phyloP scores from a whole-genome alignment of 139 green algal species.

The Asterochloris sp. region DNA sequence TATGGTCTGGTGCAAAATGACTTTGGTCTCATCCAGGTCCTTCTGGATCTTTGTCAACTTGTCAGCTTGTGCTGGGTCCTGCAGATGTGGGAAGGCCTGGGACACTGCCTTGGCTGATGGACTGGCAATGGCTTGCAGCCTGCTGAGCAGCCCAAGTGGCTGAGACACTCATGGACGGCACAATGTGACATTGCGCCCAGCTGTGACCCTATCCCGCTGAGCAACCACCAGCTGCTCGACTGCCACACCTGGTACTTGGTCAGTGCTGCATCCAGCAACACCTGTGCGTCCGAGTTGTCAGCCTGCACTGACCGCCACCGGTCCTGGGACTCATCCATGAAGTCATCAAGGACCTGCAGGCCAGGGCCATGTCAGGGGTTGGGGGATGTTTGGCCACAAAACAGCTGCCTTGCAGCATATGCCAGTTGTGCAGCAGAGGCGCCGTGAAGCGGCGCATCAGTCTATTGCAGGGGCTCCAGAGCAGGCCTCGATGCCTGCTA shows the following conservation, averaged over 20 bases:
- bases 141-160: background rate
- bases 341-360: constrained; percentile 61
- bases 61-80: constrained; percentile 91
- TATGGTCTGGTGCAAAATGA: constrained; percentile 97
- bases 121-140: background rate
- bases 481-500: too few species aligned
- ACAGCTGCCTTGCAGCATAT: too few species aligned
- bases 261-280: constrained; percentile 74
- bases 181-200: background rate
- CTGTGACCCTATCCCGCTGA: background rate
- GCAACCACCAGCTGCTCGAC: background rate
- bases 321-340: constrained; percentile 25
- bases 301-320: constrained; percentile 63
- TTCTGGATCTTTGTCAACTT: constrained; percentile 97
- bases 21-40: constrained; percentile 93
- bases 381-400: background rate
- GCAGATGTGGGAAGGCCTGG: constrained; percentile 10
- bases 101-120: background rate
- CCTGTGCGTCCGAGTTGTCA: constrained; percentile 50
- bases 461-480: too few species aligned
- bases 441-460: too few species aligned
- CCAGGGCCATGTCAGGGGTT: background rate
- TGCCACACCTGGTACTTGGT: constrained; percentile 80
- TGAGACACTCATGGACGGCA: background rate
- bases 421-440: too few species aligned